Evolutionary conservation across 768 basidiomycete species (phyloP), one percentile per base, ranked within the genome.

Genomic region (Clitopilus hobsonii): DNA sequence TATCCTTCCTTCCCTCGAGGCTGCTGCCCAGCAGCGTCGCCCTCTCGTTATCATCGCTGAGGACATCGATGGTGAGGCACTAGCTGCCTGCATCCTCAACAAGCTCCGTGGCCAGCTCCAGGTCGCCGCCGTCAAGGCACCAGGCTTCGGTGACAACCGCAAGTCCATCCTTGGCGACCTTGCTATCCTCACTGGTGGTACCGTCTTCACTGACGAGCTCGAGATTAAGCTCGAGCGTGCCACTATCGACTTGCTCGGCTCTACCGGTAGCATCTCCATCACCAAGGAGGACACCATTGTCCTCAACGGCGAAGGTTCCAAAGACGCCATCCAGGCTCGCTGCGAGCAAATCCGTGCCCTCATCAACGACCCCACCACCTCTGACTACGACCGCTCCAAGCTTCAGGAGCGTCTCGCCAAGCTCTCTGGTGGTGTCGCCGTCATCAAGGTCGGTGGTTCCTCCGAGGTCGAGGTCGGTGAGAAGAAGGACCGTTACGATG

Each of bases 401-500:
- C 82, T 99, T 51, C 95, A 98, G 70, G 96, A 98, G 69, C 90
- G 96, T 60, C 82, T 99, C 45, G 96, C 96, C 59, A 98, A 99
- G 81, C 80, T 98, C 52, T 84, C 83, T 41, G 96, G 96, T 45
- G 95, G 96, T 72, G 96, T 98, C 48, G 96, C 96, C 14, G 95
- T 98, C 73, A 98, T 98, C 82, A 94, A 93, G 74, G 96, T 98
- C 58, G 96, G 96, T 54, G 96, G 96, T 16, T 76, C 87, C 22
- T 85, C 82, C 52, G 96, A 98, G 71, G 96, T 98, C 51, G 96
- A 98, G 74, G 96, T 98, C 57, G 82, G 95, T 6, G 96, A 98
- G 83, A 98, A 98, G 91, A 97, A 98, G 85, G 96, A 98, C 69
- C 82, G 95, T 30, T 98, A 97, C 66, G 95, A 98, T 62, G 94